Evolutionary conservation across 257 asterid species (phyloP).

Genomic region (Phtheirospermum japonicum): DNA sequence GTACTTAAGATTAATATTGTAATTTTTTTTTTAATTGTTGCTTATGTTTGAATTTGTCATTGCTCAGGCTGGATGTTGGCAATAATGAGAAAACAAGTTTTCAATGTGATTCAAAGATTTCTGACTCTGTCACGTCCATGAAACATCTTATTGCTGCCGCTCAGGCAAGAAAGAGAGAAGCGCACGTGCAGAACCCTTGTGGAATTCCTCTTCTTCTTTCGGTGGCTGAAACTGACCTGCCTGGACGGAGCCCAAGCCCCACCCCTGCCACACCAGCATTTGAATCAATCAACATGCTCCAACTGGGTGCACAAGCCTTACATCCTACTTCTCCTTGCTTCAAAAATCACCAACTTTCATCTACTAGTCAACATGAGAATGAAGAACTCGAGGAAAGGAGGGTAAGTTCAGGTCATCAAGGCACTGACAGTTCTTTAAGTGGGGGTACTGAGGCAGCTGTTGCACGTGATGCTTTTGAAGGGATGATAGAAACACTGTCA

Average conservation of each 20-base stretch:
- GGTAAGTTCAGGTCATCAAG: conserved; percentile 58
- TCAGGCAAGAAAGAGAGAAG: conserved; percentile 78
- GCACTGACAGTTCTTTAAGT: conserved; percentile 74
- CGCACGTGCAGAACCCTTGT: conserved; percentile 48
- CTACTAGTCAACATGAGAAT: conserved; percentile 49
- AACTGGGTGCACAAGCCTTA: conserved; percentile 43
- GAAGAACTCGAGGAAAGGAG: conserved; percentile 68
- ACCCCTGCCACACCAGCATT: conserved; percentile 42
- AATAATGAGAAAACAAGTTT: conserved; percentile 43
- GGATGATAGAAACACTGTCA: conserved; percentile 97
- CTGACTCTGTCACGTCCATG: conserved; percentile 66
- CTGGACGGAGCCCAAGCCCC: conserved; percentile 45
- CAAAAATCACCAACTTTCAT: too few species aligned
- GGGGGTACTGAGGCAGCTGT: conserved; percentile 97
- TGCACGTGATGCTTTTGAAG: conserved; percentile 99
- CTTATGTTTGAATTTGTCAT: neutral
- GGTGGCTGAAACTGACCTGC: conserved; percentile 42
- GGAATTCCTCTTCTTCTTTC: conserved; percentile 37
- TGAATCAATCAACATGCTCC: conserved; percentile 47
- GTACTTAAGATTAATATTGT: conserved; percentile 17
- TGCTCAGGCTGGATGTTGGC: conserved; percentile 54
- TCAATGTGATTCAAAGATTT: conserved; percentile 43
- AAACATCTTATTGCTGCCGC: conserved; percentile 92
- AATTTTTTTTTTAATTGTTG: conserved; percentile 19
- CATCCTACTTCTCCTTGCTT: conserved; percentile 43